Conservation (phyloP, 352 stramenopile species). For the Pilasporangium apinafurcum region DNA sequence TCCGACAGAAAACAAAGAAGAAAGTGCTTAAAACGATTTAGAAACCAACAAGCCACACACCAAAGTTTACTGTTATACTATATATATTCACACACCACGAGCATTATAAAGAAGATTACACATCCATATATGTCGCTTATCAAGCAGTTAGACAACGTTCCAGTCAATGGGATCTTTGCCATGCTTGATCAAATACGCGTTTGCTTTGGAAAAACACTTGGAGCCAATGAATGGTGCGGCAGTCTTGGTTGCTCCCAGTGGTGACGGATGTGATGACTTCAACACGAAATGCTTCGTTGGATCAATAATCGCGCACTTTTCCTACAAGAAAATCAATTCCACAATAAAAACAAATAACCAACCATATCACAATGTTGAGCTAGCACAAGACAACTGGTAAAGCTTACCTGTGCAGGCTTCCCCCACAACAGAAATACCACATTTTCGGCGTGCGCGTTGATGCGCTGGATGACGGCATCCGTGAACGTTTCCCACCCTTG, state of each 20-base stretch:
- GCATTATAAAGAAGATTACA: neutral
- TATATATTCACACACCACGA: neutral
- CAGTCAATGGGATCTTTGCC: slow-evolving; percentile 84
- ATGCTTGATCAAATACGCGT: slow-evolving; percentile 66
- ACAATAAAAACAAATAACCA: neutral
- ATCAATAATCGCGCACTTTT: slow-evolving; percentile 78
- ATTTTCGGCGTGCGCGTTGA: slow-evolving; percentile 71
- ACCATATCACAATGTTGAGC: neutral
- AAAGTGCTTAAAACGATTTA: slow-evolving; percentile 6
- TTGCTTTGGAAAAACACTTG: slow-evolving; percentile 86
- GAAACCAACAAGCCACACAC: neutral
- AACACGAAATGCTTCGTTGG: slow-evolving; percentile 76
- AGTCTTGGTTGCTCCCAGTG: slow-evolving; percentile 95
- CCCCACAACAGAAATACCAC: slow-evolving; percentile 99
- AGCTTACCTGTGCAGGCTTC: slow-evolving; percentile 85
- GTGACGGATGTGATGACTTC: slow-evolving; percentile 90
- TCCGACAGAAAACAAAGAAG: slow-evolving; percentile 14
- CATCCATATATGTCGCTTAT: too few relatives aligned
- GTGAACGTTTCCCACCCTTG: slow-evolving; percentile 97
- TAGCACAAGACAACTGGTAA: neutral
- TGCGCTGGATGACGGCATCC: slow-evolving; percentile 88
- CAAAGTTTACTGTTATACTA: neutral
- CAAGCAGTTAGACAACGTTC: slow-evolving; percentile 31
- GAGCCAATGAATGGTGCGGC: slow-evolving; percentile 94
- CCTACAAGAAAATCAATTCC: slow-evolving; percentile 6